These are phyloP conservation scores for Plantago coronopus DNA, from an alignment of 305 asterid species.

Conservation along the genomic window DNA sequence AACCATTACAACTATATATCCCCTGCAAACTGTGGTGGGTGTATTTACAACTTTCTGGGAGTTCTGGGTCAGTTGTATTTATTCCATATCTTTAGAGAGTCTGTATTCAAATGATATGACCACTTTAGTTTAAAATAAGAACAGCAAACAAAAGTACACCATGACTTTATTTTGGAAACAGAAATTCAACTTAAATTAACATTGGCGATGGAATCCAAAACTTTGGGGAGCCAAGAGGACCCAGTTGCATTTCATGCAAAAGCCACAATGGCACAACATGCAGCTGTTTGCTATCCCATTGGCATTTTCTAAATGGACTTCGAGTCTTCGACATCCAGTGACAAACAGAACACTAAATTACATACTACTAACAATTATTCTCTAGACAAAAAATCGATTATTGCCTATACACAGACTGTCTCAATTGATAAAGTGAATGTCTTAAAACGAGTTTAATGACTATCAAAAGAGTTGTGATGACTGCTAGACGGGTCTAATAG, in stretches of 20 bases:
- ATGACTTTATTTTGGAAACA: slow-evolving; percentile 5
- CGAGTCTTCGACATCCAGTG: too few species aligned
- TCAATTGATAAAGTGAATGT: background rate
- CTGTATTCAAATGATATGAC: background rate
- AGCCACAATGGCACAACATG: background rate
- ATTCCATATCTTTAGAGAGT: too few species aligned
- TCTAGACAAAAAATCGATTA: too few species aligned
- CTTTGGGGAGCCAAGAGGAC: slow-evolving; percentile 1
- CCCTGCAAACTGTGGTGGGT: too few species aligned
- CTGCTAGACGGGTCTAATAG: background rate
- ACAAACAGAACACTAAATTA: too few species aligned
- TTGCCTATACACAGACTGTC: too few species aligned
- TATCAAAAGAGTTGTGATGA: background rate
- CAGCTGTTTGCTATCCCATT: slow-evolving; percentile 4
- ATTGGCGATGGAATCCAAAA: slow-evolving; percentile 4
- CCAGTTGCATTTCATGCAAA: slow-evolving; percentile 13
- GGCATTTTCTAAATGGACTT: slow-evolving; percentile 4
- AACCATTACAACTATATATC: too few species aligned
- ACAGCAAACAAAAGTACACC: background rate
- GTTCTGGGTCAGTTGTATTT: too few species aligned
- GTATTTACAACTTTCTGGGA: too few species aligned
- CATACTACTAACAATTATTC: background rate
- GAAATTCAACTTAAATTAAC: background rate
- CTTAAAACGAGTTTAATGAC: background rate
- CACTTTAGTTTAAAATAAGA: slow-evolving; percentile 5